A percentile compares a stretch with the other conserved stretches of the same genome.
Evolutionary conservation across 176 grass and related monocot genomes (phyloP).

Genomic region (Lolium multiflorum): DNA sequence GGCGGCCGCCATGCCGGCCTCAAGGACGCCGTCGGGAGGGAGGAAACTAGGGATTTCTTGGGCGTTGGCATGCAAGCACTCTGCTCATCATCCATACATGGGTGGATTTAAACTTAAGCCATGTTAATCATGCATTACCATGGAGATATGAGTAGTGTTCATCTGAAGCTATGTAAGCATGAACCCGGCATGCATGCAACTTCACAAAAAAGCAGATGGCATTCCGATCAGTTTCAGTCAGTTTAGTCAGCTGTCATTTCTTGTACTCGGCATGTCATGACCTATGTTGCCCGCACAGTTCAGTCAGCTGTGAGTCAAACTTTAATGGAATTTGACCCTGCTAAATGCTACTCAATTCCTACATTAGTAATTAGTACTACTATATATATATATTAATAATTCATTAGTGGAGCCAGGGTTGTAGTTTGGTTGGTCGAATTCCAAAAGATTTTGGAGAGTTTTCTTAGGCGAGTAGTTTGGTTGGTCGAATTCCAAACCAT

Average conservation of each 20-base stretch:
- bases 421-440: background rate
- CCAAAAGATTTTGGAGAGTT: background rate
- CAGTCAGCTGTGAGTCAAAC: background rate
- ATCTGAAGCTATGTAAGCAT: conserved; percentile 34
- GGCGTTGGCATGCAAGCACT: conserved; percentile 85
- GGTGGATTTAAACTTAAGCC: conserved; percentile 68
- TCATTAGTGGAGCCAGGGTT: background rate
- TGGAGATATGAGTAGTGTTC: conserved; percentile 26
- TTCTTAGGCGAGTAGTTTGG: background rate
- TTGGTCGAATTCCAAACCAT: background rate
- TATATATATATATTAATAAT: too few relatives aligned
- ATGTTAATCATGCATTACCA: conserved; percentile 17
- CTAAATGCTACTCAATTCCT: background rate
- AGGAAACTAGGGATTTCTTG: conserved; percentile 89
- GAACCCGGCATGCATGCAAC: background rate
- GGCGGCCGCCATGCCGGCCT: conserved; percentile 42
- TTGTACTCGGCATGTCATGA: conserved; percentile 4
- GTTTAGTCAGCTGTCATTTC: conserved; percentile 18
- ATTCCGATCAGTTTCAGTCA: conserved; percentile 9
- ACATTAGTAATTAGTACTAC: background rate
- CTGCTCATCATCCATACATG: conserved; percentile 67
- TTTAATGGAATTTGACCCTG: background rate
- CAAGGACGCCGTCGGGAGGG: conserved; percentile 54
- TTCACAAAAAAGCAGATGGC: conserved; percentile 7
- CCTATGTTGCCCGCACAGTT: background rate